Conservation (phyloP, 1,139 yeast genomes). For the Diutina sp. region DNA sequence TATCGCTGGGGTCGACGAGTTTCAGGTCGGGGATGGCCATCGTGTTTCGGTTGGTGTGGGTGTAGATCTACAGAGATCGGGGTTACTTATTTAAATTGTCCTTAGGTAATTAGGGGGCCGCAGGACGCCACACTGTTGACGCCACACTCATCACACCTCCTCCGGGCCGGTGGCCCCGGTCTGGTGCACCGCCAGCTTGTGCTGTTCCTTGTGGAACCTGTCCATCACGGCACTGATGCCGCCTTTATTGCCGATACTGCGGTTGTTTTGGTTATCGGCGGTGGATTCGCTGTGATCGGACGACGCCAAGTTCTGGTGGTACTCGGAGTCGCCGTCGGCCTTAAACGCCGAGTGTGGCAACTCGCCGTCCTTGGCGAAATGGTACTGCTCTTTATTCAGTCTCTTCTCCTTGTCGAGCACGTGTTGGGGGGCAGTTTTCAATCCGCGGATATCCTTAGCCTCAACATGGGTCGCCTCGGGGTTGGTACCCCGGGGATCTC, state of each 20-base stretch:
- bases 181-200: neutral
- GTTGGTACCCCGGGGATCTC: neutral
- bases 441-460: neutral
- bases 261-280: neutral
- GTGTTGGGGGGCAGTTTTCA: neutral
- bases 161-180: neutral
- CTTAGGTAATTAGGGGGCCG: neutral
- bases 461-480: neutral
- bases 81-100: neutral
- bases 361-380: neutral
- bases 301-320: neutral
- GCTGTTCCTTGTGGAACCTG: neutral
- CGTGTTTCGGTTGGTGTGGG: neutral
- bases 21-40: neutral
- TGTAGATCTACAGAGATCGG: neutral
- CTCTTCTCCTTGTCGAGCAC: neutral
- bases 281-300: neutral
- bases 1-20: neutral
- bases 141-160: neutral
- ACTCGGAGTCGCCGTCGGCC: neutral
- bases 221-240: neutral
- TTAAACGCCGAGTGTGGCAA: neutral
- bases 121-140: neutral
- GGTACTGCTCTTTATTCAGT: neutral
- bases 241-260: neutral